A percentile compares a stretch with the other conserved stretches of the same genome.
Conservation (phyloP, 2,329 filamentous ascomycete genomes). For the Claviceps spartinae region DNA sequence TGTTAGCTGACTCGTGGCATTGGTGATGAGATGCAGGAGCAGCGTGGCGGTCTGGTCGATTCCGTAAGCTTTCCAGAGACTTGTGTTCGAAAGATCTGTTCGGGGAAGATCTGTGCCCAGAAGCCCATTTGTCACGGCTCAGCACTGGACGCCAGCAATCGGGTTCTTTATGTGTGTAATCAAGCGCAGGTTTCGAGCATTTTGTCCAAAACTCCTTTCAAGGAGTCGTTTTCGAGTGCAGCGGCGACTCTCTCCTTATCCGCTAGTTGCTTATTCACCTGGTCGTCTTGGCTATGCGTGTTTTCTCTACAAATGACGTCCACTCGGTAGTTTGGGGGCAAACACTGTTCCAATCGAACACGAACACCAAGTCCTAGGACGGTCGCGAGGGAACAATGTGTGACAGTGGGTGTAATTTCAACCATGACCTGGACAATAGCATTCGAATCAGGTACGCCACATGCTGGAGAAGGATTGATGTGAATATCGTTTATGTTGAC, state of each 20-base stretch:
- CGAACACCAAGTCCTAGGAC: conserved; percentile 90
- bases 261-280: conserved; percentile 90
- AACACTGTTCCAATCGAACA: conserved; percentile 76
- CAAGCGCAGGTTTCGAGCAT: conserved; percentile 80
- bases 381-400: conserved; percentile 90
- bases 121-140: background rate
- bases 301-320: conserved; percentile 92
- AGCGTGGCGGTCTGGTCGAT: conserved; percentile 5
- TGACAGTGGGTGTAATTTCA: conserved; percentile 89
- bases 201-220: conserved; percentile 78
- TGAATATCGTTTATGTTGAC: conserved; percentile 92
- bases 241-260: conserved; percentile 96
- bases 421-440: conserved; percentile 64
- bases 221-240: conserved; percentile 81
- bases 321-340: conserved; percentile 83
- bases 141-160: background rate
- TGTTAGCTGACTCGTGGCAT: background rate
- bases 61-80: background rate
- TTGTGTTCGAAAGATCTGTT: background rate
- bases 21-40: conserved; percentile 1
- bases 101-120: too few relatives aligned
- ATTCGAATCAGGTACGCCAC: conserved; percentile 30
- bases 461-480: conserved; percentile 38
- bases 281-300: conserved; percentile 87
- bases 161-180: conserved; percentile 5